These are phyloP conservation scores for Pleurotus citrinopileatus DNA, from an alignment of 768 basidiomycete genomes.

Conservation along the genomic window DNA sequence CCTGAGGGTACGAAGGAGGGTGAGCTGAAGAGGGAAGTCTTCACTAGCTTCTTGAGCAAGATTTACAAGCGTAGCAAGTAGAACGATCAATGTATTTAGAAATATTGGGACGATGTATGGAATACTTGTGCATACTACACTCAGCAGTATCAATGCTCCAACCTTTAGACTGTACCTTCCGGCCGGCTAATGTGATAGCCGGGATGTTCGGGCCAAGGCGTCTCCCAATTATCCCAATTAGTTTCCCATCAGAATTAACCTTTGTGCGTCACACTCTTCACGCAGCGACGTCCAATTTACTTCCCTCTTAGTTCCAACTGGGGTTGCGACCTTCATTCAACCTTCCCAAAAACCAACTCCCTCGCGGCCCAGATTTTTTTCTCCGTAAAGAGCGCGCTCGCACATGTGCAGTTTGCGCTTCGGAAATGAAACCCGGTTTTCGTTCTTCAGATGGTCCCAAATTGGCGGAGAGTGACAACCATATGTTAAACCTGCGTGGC, in stretches of 20 bases:
- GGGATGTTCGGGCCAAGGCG: too few species aligned
- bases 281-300: background rate
- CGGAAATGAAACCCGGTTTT: conserved; percentile 10
- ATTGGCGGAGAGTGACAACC: background rate
- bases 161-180: too few species aligned
- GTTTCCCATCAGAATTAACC: background rate
- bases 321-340: background rate
- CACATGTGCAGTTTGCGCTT: background rate
- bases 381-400: background rate
- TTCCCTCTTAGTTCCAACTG: conserved; percentile 8
- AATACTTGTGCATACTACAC: too few species aligned
- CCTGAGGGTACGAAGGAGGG: conserved; percentile 50
- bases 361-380: background rate
- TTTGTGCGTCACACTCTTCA: background rate
- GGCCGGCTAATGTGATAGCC: too few species aligned
- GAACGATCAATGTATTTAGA: background rate
- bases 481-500: background rate
- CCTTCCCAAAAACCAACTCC: background rate
- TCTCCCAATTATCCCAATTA: too few species aligned
- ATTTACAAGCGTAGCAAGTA: conserved; percentile 69
- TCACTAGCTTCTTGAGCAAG: conserved; percentile 84
- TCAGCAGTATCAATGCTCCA: too few species aligned
- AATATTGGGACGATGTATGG: conserved; percentile 3
- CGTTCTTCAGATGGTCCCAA: background rate
- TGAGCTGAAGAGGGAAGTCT: conserved; percentile 63